Base-by-base conservation (phyloP, 495 filamentous ascomycete species). In the Neurospora discreta region DNA sequence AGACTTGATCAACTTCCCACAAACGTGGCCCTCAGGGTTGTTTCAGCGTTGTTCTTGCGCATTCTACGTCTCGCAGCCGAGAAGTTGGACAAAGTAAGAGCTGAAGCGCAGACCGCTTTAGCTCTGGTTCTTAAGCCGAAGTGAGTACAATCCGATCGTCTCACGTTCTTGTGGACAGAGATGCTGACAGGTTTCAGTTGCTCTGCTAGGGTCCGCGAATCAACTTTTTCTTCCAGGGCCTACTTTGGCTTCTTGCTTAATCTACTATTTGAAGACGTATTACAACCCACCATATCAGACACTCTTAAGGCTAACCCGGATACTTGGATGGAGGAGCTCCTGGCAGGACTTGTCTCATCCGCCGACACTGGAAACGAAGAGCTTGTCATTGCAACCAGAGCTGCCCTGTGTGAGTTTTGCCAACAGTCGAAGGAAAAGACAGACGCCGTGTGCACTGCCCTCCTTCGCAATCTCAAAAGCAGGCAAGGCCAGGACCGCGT, bases 1-100 rank as follows among this genome's bases (percentile, higher is more conserved):
- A 70, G 71, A 20, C 70, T 77, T 42, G 73, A 74, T 30, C 73
- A 43, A 72, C 70, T 67, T 10, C 67, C 43, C 6, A 67, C 71
- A 42, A 67, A 70, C 23, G 38, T 2, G n/a, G 26, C 15, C 38
- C 18, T 69, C 3, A 58, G 73, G 60, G 40, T 78, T 15, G 77
- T 81, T 9, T 72, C 75, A 2, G 70, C 41, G 7, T 73, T 85
- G 15, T 82, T 85, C 70, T 74, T 82, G 13, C 78, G 80, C 52
- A 82, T 97, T 10, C 84, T 90, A 68, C 85, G 93, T 13, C 81
- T 97, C 36, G 89, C 92, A 26, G 87, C 90, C 0, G 95, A 98
- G 80, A 97, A 96, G 78, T 85, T 98, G 5, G 95, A 99, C 77
- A 91, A 93, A 72, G 89, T 98, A 39, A 88, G 95, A 43, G 79